Conservation (phyloP, 768 basidiomycete genomes). For the Boletus vinaceobasis region DNA sequence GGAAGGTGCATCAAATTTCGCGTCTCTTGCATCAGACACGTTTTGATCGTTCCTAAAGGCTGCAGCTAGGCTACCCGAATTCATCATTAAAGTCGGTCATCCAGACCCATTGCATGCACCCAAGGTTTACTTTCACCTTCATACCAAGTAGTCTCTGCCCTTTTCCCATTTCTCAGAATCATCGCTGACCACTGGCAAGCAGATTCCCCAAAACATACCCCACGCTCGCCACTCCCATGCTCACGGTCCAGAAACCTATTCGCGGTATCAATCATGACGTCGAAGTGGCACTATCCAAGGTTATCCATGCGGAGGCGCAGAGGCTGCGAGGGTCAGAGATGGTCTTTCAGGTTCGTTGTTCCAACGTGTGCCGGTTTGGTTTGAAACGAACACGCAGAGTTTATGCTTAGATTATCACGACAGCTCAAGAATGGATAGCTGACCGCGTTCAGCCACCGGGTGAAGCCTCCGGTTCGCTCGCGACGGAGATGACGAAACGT, state of each 20-base stretch:
- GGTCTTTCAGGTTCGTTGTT: slow-evolving; percentile 64
- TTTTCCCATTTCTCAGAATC: background rate
- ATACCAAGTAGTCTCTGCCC: slow-evolving; percentile 53
- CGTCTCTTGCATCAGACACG: slow-evolving; percentile 3
- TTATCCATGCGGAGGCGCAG: slow-evolving; percentile 64
- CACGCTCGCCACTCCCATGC: slow-evolving; percentile 61
- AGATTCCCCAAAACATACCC: slow-evolving; percentile 86
- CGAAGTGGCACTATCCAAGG: slow-evolving; percentile 51
- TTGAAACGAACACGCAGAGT: background rate
- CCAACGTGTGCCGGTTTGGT: background rate
- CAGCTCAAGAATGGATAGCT: slow-evolving; percentile 69
- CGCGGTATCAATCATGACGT: slow-evolving; percentile 58
- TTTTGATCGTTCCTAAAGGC: slow-evolving; percentile 40
- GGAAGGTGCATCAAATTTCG: slow-evolving; percentile 56
- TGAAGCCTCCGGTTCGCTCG: slow-evolving; percentile 68
- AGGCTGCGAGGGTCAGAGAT: slow-evolving; percentile 66
- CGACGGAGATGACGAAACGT: slow-evolving; percentile 73
- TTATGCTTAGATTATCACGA: slow-evolving; percentile 56
- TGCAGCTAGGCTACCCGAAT: slow-evolving; percentile 68
- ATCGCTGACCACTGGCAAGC: background rate
- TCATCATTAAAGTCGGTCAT: slow-evolving; percentile 68
- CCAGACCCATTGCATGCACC: slow-evolving; percentile 53
- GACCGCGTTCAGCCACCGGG: slow-evolving; percentile 52
- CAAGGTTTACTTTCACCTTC: slow-evolving; percentile 63
- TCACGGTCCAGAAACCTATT: slow-evolving; percentile 63